phyloP scores from a whole-genome alignment of 129 eudicot species.

The Apium graveolens region DNA sequence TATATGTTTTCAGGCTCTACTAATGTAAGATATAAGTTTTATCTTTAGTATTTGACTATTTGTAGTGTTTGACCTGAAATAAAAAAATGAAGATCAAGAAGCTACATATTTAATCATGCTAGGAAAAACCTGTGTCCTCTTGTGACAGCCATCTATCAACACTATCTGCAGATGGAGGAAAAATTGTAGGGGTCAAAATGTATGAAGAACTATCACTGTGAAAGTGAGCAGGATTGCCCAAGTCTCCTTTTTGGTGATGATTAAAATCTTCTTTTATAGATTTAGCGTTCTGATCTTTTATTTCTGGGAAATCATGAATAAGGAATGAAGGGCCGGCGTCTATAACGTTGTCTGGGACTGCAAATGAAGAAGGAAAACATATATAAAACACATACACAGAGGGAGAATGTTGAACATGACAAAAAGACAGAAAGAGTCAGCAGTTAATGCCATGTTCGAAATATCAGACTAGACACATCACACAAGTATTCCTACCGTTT shows the following conservation, averaged over 20 bases:
- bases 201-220: slow-evolving; percentile 56
- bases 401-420: background rate
- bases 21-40: slow-evolving; percentile 9
- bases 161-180: slow-evolving; percentile 65
- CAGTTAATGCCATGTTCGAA: background rate
- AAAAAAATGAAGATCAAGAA: background rate
- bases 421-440: background rate
- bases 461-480: slow-evolving; percentile 10
- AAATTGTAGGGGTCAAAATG: slow-evolving; percentile 61
- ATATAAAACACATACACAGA: background rate
- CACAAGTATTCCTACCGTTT: slow-evolving; percentile 13
- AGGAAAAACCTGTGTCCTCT: slow-evolving; percentile 28
- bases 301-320: slow-evolving; percentile 26
- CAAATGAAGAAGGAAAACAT: slow-evolving; percentile 17
- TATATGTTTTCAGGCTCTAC: slow-evolving; percentile 22
- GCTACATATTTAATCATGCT: slow-evolving; percentile 6
- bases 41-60: slow-evolving; percentile 9
- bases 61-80: slow-evolving; percentile 15
- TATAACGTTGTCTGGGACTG: slow-evolving; percentile 25
- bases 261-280: slow-evolving; percentile 16
- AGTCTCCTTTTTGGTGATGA: slow-evolving; percentile 20
- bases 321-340: slow-evolving; percentile 36
- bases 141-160: slow-evolving; percentile 55
- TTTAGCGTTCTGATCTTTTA: slow-evolving; percentile 10
- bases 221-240: slow-evolving; percentile 50